These are phyloP conservation scores for Tolypocladium sp. DNA, from an alignment of 2,329 filamentous ascomycete species.

Conservation along the genomic window DNA sequence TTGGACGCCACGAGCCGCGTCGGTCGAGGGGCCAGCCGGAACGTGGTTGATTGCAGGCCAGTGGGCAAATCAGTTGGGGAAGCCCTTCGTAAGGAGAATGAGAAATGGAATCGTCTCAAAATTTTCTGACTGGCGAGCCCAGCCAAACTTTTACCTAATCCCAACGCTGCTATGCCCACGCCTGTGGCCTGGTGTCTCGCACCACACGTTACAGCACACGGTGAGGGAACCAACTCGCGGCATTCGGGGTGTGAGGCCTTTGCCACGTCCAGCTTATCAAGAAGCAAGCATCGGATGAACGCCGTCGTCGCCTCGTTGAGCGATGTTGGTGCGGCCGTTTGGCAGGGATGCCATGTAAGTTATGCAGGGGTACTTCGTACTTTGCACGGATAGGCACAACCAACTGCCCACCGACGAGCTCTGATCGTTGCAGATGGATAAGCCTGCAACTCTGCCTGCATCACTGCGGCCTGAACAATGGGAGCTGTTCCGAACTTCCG, in stretches of 20 bases:
- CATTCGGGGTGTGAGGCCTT: neutral
- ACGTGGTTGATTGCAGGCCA: constrained; percentile 1
- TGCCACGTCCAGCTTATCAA: neutral
- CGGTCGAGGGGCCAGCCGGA: neutral
- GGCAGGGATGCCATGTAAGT: neutral
- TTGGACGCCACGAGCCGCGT: neutral
- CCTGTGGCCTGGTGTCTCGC: neutral
- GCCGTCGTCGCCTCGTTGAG: neutral
- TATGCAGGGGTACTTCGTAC: neutral
- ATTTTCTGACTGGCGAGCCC: constrained; percentile 25
- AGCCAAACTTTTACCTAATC: constrained; percentile 28
- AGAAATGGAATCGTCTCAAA: constrained; percentile 10
- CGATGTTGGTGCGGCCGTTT: neutral
- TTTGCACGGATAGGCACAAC: neutral
- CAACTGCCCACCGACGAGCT: neutral
- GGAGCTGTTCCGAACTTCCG: neutral
- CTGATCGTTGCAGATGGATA: neutral
- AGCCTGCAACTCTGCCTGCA: neutral
- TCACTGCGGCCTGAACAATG: neutral
- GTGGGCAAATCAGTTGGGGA: constrained; percentile 10
- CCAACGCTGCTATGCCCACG: constrained; percentile 10
- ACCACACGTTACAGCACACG: constrained; percentile 9
- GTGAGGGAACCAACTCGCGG: neutral
- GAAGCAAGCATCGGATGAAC: neutral
- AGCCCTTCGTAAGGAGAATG: constrained; percentile 13